Percentiles rank a stretch among this genome's conserved stretches.
phyloP scores from a whole-genome alignment of 345 rosid genomes.

The Eutrema yunnanense region DNA sequence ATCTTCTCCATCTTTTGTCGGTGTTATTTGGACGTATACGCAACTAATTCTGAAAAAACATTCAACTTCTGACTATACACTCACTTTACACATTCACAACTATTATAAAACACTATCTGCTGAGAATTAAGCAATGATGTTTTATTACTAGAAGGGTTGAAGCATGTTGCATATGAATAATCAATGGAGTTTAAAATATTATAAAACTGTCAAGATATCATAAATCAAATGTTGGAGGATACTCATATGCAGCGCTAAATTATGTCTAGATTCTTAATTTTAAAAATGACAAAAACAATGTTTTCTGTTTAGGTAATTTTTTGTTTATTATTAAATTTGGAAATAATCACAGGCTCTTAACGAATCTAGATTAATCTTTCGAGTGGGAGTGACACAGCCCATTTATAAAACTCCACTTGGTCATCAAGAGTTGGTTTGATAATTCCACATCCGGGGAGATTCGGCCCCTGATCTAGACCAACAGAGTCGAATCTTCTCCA shows the following conservation, averaged over 20 bases:
- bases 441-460: too few relatives aligned
- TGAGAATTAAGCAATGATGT: background rate
- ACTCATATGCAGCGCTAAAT: background rate
- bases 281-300: too few relatives aligned
- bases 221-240: background rate
- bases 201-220: background rate
- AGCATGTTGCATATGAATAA: background rate
- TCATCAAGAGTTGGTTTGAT: too few relatives aligned
- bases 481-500: too few relatives aligned
- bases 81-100: background rate
- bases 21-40: constrained; percentile 20
- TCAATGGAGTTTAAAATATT: background rate
- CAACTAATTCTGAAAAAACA: background rate
- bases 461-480: too few relatives aligned
- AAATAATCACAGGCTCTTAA: too few relatives aligned
- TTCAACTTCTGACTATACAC: constrained; percentile 11
- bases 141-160: background rate
- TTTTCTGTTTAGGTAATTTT: background rate
- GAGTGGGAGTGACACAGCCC: too few relatives aligned
- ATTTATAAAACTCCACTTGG: too few relatives aligned
- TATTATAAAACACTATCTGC: background rate
- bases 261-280: background rate
- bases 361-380: fast-evolving
- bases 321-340: too few relatives aligned
- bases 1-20: constrained; percentile 4